phyloP scores from a whole-genome alignment of 495 filamentous ascomycete species.

The Penicillium salamii region DNA sequence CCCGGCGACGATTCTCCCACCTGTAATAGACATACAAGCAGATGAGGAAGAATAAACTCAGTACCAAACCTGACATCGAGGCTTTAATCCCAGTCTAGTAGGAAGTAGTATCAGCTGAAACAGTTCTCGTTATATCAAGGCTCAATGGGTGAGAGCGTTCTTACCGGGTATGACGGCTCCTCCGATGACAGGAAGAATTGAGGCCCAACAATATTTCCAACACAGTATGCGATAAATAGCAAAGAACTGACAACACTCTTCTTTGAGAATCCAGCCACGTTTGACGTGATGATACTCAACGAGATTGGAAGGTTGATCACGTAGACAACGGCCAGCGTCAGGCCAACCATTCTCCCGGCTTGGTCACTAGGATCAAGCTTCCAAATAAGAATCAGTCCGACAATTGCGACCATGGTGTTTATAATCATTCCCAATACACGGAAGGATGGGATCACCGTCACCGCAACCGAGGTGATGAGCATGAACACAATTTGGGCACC shows the following conservation, averaged over 20 bases:
- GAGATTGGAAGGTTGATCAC: constrained; percentile 56
- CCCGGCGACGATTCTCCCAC: constrained; percentile 28
- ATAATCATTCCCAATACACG: constrained; percentile 35
- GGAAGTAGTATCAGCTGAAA: neutral
- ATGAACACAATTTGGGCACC: constrained; percentile 39
- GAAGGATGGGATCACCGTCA: constrained; percentile 25
- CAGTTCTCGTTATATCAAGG: neutral
- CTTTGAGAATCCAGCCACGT: constrained; percentile 50
- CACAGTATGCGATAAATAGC: constrained; percentile 45
- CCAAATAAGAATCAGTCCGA: constrained; percentile 59
- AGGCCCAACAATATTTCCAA: constrained; percentile 49
- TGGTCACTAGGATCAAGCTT: constrained; percentile 51
- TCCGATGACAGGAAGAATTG: constrained; percentile 32
- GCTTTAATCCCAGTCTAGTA: constrained; percentile 35
- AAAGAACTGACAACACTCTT: constrained; percentile 23
- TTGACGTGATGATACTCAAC: constrained; percentile 53
- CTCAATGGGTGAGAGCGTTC: neutral
- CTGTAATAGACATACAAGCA: constrained; percentile 27
- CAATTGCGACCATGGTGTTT: constrained; percentile 34
- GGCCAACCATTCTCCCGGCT: constrained; percentile 50
- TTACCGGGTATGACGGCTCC: constrained; percentile 33
- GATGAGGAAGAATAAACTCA: constrained; percentile 28
- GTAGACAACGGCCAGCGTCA: constrained; percentile 51
- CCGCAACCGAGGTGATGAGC: constrained; percentile 27
- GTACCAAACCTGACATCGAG: constrained; percentile 26